Evolutionary conservation across 306 rosid species (phyloP).

Genomic region (Cicer yamashitae): DNA sequence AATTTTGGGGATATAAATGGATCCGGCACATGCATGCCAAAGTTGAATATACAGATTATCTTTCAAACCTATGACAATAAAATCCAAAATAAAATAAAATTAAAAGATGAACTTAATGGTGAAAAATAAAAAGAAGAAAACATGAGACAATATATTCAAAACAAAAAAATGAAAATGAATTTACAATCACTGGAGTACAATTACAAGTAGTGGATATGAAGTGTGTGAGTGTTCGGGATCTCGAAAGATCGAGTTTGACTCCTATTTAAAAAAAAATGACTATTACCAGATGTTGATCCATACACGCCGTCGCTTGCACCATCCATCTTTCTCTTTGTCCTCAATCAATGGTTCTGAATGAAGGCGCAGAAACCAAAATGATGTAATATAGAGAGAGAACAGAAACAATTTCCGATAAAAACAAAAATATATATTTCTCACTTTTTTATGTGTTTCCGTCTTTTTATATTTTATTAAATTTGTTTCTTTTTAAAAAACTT

Average conservation of each 20-base stretch:
- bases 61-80: constrained; percentile 6
- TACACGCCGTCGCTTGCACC: too few relatives aligned
- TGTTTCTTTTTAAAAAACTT: too few relatives aligned
- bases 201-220: too few relatives aligned
- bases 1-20: constrained; percentile 53
- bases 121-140: neutral
- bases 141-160: neutral
- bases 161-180: neutral
- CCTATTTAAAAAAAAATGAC: neutral
- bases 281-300: neutral
- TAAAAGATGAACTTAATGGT: neutral
- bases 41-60: constrained; percentile 45
- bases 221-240: too few relatives aligned
- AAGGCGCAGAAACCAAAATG: neutral
- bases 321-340: constrained; percentile 40
- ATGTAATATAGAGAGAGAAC: neutral
- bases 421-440: neutral
- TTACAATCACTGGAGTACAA: neutral
- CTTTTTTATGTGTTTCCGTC: too few relatives aligned
- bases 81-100: neutral
- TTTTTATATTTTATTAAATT: too few relatives aligned
- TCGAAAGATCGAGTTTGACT: too few relatives aligned
- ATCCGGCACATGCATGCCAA: constrained; percentile 70
- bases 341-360: constrained; percentile 1
- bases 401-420: neutral